phyloP scores from a whole-genome alignment of 164 flowering plant species.

The Brasenia schreberi region DNA sequence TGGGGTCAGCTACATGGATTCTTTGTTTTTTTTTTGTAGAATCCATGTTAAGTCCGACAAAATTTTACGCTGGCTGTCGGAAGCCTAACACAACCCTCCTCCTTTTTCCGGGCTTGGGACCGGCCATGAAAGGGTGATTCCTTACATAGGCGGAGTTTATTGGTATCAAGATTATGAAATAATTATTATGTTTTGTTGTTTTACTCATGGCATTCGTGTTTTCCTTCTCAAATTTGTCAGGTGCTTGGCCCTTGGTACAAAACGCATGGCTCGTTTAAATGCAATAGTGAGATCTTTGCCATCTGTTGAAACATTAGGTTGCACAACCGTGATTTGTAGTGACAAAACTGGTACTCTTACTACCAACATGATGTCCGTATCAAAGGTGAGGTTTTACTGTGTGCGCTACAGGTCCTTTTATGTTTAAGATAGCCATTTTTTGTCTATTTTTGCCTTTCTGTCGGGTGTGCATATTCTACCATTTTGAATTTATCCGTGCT shows the following conservation, averaged over 20 bases:
- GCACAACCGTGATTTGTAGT: conserved; percentile 98
- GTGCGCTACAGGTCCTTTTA: not conserved
- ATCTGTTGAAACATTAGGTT: conserved; percentile 94
- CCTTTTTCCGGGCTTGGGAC: too few species aligned
- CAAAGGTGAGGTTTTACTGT: conserved; percentile 49
- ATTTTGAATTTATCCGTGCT: too few species aligned
- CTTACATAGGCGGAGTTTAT: too few species aligned
- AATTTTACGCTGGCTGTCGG: too few species aligned
- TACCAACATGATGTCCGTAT: conserved; percentile 97
- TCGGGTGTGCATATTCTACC: too few species aligned
- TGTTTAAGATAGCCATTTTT: not conserved
- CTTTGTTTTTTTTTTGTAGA: too few species aligned
- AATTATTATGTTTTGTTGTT: not conserved
- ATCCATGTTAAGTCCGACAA: too few species aligned
- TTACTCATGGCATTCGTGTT: not conserved
- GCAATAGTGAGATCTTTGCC: conserved; percentile 97
- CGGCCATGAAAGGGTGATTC: too few species aligned
- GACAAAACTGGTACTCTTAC: conserved; percentile 99
- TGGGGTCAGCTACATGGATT: too few species aligned
- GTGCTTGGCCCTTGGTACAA: conserved; percentile 98
- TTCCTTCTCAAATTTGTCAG: conserved; percentile 20
- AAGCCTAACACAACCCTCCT: too few species aligned
- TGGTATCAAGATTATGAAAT: too few species aligned
- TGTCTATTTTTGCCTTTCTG: too few species aligned
- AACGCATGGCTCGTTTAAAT: conserved; percentile 94